A percentile compares a stretch with the other conserved stretches of the same genome.
Conservation (phyloP, 768 basidiomycete species). For the Suillus ampliporus region DNA sequence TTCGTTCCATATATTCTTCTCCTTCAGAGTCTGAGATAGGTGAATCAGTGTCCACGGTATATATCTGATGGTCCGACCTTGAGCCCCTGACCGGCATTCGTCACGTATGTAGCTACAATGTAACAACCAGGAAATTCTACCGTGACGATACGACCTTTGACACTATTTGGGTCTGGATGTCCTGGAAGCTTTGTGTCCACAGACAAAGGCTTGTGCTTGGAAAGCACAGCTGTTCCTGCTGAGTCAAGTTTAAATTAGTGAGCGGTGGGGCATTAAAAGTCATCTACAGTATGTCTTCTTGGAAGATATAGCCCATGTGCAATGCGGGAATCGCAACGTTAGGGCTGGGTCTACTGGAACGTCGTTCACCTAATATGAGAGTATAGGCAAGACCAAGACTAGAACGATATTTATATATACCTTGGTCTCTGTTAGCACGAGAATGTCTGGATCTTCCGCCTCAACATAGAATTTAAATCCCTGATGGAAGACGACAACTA, state of each 20-base stretch:
- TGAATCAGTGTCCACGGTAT: not conserved
- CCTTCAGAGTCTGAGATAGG: slow-evolving; percentile 64
- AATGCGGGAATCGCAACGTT: slow-evolving; percentile 65
- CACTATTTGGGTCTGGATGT: slow-evolving; percentile 64
- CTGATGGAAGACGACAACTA: slow-evolving; percentile 37
- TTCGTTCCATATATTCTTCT: slow-evolving; percentile 78
- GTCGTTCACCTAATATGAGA: slow-evolving; percentile 64
- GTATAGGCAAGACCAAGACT: slow-evolving; percentile 12
- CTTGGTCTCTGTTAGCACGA: slow-evolving; percentile 89
- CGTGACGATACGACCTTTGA: slow-evolving; percentile 81
- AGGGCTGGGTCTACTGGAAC: slow-evolving; percentile 64
- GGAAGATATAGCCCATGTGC: slow-evolving; percentile 76
- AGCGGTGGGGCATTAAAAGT: not conserved
- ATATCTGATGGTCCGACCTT: slow-evolving; percentile 53
- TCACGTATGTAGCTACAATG: slow-evolving; percentile 81
- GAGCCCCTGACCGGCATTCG: slow-evolving; percentile 78
- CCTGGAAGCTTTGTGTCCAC: slow-evolving; percentile 73
- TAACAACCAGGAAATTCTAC: slow-evolving; percentile 78
- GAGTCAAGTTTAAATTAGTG: slow-evolving; percentile 6
- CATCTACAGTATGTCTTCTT: slow-evolving; percentile 81
- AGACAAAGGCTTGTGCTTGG: slow-evolving; percentile 73
- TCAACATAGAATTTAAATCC: slow-evolving; percentile 85
- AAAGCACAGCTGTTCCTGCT: slow-evolving; percentile 86
- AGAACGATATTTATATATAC: slow-evolving; percentile 37
- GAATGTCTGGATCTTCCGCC: slow-evolving; percentile 85